phyloP scores from a whole-genome alignment of 78 protist species.

The Polysphondylium violaceum region DNA sequence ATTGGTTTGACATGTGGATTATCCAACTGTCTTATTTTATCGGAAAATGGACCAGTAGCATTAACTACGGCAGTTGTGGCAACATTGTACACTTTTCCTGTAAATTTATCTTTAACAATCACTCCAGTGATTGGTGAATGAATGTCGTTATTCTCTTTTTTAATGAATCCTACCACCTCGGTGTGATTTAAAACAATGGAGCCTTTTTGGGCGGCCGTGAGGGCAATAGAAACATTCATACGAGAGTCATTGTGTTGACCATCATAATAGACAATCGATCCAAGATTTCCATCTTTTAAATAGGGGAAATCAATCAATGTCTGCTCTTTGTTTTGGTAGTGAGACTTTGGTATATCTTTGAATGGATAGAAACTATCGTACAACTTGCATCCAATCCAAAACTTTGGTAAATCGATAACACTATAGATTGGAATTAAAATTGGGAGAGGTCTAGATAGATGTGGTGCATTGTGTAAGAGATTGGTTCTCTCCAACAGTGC shows the following conservation, averaged over 20 bases:
- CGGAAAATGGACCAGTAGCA: slow-evolving; percentile 95
- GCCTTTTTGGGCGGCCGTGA: slow-evolving; percentile 93
- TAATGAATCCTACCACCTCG: slow-evolving; percentile 58
- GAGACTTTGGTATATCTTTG: slow-evolving; percentile 1
- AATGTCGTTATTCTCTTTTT: background rate
- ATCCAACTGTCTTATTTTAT: slow-evolving; percentile 88
- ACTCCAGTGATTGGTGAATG: slow-evolving; percentile 84
- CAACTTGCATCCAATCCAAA: slow-evolving; percentile 86
- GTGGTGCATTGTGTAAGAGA: slow-evolving; percentile 90
- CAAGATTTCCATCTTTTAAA: slow-evolving; percentile 54
- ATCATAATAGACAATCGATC: slow-evolving; percentile 90
- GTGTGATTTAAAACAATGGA: slow-evolving; percentile 90
- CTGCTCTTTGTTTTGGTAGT: slow-evolving; percentile 41
- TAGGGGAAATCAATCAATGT: slow-evolving; percentile 80
- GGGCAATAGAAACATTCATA: slow-evolving; percentile 90
- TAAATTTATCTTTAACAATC: slow-evolving; percentile 84
- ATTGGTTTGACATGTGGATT: slow-evolving; percentile 29
- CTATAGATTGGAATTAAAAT: slow-evolving; percentile 92
- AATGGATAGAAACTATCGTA: slow-evolving; percentile 91
- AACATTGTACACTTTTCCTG: slow-evolving; percentile 82
- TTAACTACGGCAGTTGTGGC: slow-evolving; percentile 83
- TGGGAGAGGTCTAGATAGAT: slow-evolving; percentile 90
- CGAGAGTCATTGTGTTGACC: slow-evolving; percentile 95
- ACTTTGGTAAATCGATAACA: slow-evolving; percentile 68
- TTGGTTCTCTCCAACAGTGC: slow-evolving; percentile 89